These are phyloP conservation scores for Melampsora larici-populina DNA, from an alignment of 1,284 basidiomycete genomes.

Conservation along the genomic window DNA sequence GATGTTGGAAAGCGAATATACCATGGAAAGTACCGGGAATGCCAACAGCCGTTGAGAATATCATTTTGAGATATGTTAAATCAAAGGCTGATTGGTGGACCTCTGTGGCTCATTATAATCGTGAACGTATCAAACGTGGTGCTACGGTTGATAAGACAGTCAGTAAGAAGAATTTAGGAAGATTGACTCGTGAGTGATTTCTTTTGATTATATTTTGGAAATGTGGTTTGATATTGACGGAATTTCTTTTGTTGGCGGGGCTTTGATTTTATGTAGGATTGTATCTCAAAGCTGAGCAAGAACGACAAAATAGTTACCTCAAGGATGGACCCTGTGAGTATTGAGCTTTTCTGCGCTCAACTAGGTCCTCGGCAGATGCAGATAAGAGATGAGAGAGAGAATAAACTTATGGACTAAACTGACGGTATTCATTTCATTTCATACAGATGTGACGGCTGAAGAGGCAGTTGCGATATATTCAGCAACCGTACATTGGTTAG, in stretches of 20 bases:
- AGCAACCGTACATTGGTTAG: slow-evolving; percentile 94
- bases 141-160: slow-evolving; percentile 99
- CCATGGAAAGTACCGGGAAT: slow-evolving; percentile 96
- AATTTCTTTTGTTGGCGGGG: background rate
- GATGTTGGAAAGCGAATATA: slow-evolving; percentile 95
- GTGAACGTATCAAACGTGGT: slow-evolving; percentile 88
- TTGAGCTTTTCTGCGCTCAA: background rate
- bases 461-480: slow-evolving; percentile 97
- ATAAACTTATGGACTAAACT: background rate
- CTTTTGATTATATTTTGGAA: too few relatives aligned
- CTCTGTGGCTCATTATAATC: slow-evolving; percentile 85
- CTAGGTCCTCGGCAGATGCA: background rate
- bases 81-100: slow-evolving; percentile 99
- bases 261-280: slow-evolving; percentile 59
- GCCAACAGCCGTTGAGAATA: slow-evolving; percentile 98
- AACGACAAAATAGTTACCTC: slow-evolving; percentile 91
- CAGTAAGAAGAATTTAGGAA: slow-evolving; percentile 89
- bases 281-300: slow-evolving; percentile 95
- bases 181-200: slow-evolving; percentile 67
- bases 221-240: background rate
- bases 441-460: slow-evolving; percentile 89
- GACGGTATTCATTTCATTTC: background rate
- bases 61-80: slow-evolving; percentile 98
- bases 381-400: background rate
- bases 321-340: slow-evolving; percentile 68